phyloP scores from a whole-genome alignment of 208 protist species.

The Leishmania braziliensis region DNA sequence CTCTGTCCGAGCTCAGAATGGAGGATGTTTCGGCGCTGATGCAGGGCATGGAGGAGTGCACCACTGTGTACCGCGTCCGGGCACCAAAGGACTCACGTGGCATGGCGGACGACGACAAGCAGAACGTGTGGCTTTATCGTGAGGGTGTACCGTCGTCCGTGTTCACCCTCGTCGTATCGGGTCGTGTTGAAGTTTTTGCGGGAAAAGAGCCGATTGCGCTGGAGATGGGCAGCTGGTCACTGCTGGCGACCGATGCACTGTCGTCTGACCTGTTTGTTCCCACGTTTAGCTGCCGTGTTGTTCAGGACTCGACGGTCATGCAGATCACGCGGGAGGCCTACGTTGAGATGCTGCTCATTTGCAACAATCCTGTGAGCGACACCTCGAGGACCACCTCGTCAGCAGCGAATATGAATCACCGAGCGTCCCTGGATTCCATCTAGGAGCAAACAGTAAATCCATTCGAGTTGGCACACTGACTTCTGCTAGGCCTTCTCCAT shows the following conservation, averaged over 20 bases:
- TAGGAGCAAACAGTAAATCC: background rate
- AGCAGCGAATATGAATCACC: conserved; percentile 6
- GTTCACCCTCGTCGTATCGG: conserved; percentile 88
- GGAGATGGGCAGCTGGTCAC: conserved; percentile 87
- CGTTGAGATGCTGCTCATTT: conserved; percentile 54
- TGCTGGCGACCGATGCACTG: conserved; percentile 73
- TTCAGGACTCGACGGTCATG: conserved; percentile 83
- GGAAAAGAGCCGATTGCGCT: conserved; percentile 82
- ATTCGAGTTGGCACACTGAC: background rate
- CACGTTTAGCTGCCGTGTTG: conserved; percentile 87
- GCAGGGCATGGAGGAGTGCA: conserved; percentile 60
- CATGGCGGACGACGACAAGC: conserved; percentile 71
- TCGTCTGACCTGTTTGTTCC: conserved; percentile 67
- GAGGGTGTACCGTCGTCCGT: conserved; percentile 72
- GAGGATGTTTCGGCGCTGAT: conserved; percentile 49
- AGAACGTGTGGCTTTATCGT: conserved; percentile 92
- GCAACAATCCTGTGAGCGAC: conserved; percentile 32
- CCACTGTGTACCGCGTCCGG: conserved; percentile 75
- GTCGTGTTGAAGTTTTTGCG: conserved; percentile 85
- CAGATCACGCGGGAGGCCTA: conserved; percentile 82
- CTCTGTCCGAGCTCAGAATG: conserved; percentile 73
- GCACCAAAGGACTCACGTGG: conserved; percentile 78
- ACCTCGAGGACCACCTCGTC: conserved; percentile 11
- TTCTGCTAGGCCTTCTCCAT: background rate
- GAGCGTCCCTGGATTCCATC: background rate